Percentiles rank a stretch among this genome's conserved stretches.
Conservation (phyloP, 2,329 filamentous ascomycete species). For the Arthrobotrys sphaeroides region DNA sequence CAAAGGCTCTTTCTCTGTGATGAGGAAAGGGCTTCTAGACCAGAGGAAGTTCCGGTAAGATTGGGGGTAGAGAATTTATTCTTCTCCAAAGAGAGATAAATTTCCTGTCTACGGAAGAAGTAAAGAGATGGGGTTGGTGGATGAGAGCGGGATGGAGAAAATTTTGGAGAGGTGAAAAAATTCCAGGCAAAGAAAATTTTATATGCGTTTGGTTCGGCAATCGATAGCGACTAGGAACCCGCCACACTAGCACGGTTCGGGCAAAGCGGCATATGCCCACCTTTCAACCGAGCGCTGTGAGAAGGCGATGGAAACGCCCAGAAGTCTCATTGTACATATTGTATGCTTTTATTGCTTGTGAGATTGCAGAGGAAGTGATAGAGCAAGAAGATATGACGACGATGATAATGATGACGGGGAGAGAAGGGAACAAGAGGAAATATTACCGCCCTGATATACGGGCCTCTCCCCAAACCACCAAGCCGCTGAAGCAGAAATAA, state of each 20-base stretch:
- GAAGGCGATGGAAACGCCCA: constrained; percentile 48
- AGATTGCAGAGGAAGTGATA: neutral
- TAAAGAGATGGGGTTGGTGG: constrained; percentile 27
- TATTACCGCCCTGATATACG: neutral
- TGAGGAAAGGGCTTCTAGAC: constrained; percentile 2
- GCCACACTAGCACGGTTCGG: constrained; percentile 31
- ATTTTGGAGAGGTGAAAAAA: constrained; percentile 43
- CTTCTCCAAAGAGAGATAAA: constrained; percentile 29
- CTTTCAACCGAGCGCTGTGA: constrained; percentile 34
- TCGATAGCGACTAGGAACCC: constrained; percentile 35
- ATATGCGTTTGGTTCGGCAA: constrained; percentile 49
- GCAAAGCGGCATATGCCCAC: constrained; percentile 40
- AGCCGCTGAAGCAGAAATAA: neutral
- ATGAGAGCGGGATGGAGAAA: constrained; percentile 45
- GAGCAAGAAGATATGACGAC: neutral
- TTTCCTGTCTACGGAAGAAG: constrained; percentile 19
- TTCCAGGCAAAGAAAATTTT: constrained; percentile 53
- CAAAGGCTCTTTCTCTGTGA: constrained; percentile 6
- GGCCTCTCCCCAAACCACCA: neutral
- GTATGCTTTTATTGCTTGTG: constrained; percentile 2
- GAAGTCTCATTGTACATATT: constrained; percentile 29
- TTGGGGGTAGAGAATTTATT: constrained; percentile 4
- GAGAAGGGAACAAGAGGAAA: neutral
- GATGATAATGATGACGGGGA: neutral
- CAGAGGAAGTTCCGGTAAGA: constrained; percentile 16